These are phyloP conservation scores for Tolypocladium tundrense DNA, from an alignment of 2,329 filamentous ascomycete genomes.

Conservation along the genomic window DNA sequence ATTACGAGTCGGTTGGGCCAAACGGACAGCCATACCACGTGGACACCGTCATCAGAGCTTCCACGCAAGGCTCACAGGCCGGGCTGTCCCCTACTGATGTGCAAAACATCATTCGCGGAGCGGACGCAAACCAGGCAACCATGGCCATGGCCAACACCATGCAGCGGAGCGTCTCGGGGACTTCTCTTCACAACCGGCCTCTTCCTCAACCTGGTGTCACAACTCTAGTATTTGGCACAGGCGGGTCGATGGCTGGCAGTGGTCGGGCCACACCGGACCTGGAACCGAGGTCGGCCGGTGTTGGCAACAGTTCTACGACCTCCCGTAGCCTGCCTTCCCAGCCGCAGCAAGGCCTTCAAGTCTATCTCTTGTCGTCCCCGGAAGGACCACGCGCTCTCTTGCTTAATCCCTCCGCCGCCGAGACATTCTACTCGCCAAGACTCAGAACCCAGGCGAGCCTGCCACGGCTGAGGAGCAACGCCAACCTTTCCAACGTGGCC, in stretches of 20 bases:
- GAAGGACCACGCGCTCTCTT: constrained; percentile 48
- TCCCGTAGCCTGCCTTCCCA: constrained; percentile 9
- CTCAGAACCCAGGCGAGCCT: constrained; percentile 14
- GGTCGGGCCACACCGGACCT: constrained; percentile 38
- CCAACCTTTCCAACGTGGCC: constrained; percentile 6
- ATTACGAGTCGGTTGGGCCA: constrained; percentile 21
- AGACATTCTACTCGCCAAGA: constrained; percentile 41
- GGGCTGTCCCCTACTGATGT: constrained; percentile 32
- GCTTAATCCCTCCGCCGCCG: constrained; percentile 37
- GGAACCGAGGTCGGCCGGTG: constrained; percentile 19
- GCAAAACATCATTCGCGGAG: constrained; percentile 33
- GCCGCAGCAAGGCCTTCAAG: constrained; percentile 30
- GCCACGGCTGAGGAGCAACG: constrained; percentile 14
- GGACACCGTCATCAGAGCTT: constrained; percentile 20
- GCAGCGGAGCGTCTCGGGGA: constrained; percentile 39
- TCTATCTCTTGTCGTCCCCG: constrained; percentile 52
- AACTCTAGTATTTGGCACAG: constrained; percentile 24
- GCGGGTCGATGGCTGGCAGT: constrained; percentile 29
- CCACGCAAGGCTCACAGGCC: constrained; percentile 9
- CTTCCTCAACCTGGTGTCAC: constrained; percentile 30
- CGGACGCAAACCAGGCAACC: constrained; percentile 34
- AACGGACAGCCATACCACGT: constrained; percentile 24
- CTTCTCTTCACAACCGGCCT: constrained; percentile 27
- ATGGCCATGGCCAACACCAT: constrained; percentile 39
- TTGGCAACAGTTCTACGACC: constrained; percentile 16